These are phyloP conservation scores for Pinus albicaulis DNA, from an alignment of 75 land plant genomes.

Conservation along the genomic window DNA sequence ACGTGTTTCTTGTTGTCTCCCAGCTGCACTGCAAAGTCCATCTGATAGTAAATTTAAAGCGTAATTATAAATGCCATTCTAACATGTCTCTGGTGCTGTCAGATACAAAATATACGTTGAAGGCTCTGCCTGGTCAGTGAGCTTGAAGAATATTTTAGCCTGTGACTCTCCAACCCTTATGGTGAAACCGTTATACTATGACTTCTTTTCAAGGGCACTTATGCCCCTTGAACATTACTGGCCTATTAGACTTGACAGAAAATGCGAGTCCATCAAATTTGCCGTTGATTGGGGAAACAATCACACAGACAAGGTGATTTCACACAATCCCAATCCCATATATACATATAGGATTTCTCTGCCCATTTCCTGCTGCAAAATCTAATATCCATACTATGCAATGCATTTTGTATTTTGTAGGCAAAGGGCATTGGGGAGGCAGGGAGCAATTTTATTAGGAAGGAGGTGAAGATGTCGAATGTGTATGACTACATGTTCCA, in stretches of 20 bases:
- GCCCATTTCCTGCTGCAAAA: too few relatives aligned
- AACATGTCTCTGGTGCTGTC: not conserved
- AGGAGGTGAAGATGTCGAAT: constrained; percentile 54
- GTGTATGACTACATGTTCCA: constrained; percentile 83
- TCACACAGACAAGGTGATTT: constrained; percentile 34
- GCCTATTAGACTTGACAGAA: constrained; percentile 35
- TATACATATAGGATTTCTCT: not conserved
- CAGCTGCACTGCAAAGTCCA: too few relatives aligned
- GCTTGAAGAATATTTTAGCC: constrained; percentile 66
- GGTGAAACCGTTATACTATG: constrained; percentile 41
- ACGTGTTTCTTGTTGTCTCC: too few relatives aligned
- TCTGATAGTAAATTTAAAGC: too few relatives aligned
- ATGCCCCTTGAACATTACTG: constrained; percentile 53
- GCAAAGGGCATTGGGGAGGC: constrained; percentile 40
- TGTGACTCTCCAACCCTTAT: constrained; percentile 55
- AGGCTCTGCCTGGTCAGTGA: constrained; percentile 74
- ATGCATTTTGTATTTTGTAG: constrained; percentile 9
- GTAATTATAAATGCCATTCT: too few relatives aligned
- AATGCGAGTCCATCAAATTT: constrained; percentile 47
- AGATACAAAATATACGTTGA: constrained; percentile 72
- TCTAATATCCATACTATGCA: not conserved
- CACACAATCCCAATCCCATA: too few relatives aligned
- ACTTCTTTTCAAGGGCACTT: constrained; percentile 52
- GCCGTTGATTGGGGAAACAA: constrained; percentile 72
- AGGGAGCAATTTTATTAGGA: constrained; percentile 36